Evolutionary conservation across 2,329 filamentous ascomycete genomes (phyloP), one percentile per base, ranked within the genome.

Genomic region (Berkeleyomyces rouxiae): DNA sequence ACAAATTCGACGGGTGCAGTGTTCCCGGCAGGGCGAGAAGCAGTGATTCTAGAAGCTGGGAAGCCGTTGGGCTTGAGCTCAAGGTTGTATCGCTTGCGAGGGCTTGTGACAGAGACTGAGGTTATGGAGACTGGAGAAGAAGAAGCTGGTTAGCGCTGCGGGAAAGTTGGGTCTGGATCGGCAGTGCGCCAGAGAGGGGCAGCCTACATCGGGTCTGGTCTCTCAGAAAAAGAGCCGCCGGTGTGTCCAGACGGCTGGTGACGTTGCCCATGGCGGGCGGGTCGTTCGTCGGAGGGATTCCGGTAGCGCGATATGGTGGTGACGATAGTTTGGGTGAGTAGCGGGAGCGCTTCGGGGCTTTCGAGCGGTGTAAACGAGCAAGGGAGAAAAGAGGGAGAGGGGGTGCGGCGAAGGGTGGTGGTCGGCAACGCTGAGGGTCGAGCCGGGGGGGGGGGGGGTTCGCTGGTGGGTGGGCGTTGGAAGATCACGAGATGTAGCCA

Each of bases 181-280:
- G 23, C n/a, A 16, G 6, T 7, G 44, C n/a, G 44, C n/a, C 44
- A 9, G 23, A 13, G 23, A 53, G 23, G 49, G 49, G 64, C 69
- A 69, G 77, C 86, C 72, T 80, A 97, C 93, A 84, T 80, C 90
- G 85, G 73, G 83, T 88, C 79, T 96, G 93, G 73, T 99, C 93
- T 77, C 88, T 87, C 72, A 97, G 79, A 73, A 87, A 95, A 72
- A 97, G 78, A 69, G 83, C 76, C 69, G 83, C 81, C 72, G 84
- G 88, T 70, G 96, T 91, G 70, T 95, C 91, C 70, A 86, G 84
- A 75, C 85, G 87, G 79, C 91, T 96, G 74, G 84, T 86, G 75
- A 96, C 85, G 78, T 87, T 90, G 72, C 93, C 93, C 93, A 99
- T 99, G 58, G n/a, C 43, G 46, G n/a, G 36, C 39, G 42, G n/a